Conservation (phyloP, 2,329 filamentous ascomycete species). For the Arthrobotrys musiformis region DNA sequence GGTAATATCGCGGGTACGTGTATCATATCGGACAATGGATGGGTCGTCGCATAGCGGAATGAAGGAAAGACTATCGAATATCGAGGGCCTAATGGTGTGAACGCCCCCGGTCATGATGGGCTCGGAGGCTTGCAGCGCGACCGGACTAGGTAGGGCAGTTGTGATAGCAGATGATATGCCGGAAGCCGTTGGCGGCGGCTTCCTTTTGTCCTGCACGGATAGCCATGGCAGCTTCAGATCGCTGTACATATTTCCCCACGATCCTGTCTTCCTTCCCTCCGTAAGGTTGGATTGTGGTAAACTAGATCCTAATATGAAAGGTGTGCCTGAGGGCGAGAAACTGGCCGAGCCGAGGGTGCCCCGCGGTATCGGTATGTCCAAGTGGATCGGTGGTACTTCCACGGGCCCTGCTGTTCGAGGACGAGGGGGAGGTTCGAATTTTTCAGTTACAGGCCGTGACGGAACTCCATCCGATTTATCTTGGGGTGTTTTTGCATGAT, state of each 20-base stretch:
- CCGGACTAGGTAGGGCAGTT: conserved; percentile 64
- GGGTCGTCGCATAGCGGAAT: conserved; percentile 82
- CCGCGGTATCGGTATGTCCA: conserved; percentile 60
- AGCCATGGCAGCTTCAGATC: conserved; percentile 58
- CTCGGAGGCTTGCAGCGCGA: conserved; percentile 61
- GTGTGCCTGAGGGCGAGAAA: conserved; percentile 60
- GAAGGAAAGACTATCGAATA: conserved; percentile 83
- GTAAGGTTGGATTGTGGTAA: conserved; percentile 58
- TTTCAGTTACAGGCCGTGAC: conserved; percentile 52
- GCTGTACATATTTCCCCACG: conserved; percentile 57
- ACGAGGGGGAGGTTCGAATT: conserved; percentile 54
- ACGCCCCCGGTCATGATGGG: conserved; percentile 67
- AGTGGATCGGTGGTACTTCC: conserved; percentile 56
- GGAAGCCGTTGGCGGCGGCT: conserved; percentile 54
- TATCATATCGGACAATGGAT: conserved; percentile 82
- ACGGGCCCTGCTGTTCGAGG: conserved; percentile 59
- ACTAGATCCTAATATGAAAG: conserved; percentile 59
- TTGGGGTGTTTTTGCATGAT: conserved; percentile 41
- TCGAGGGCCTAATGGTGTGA: conserved; percentile 73
- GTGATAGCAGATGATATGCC: conserved; percentile 60
- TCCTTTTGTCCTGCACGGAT: conserved; percentile 55
- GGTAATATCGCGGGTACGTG: conserved; percentile 76
- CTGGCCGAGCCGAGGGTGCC: conserved; percentile 60
- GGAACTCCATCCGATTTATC: conserved; percentile 47
- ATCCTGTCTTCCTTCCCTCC: conserved; percentile 57